Evolutionary conservation across 495 filamentous ascomycete genomes (phyloP), one percentile per base, ranked within the genome.

Genomic region (Penicillium ucsense): DNA sequence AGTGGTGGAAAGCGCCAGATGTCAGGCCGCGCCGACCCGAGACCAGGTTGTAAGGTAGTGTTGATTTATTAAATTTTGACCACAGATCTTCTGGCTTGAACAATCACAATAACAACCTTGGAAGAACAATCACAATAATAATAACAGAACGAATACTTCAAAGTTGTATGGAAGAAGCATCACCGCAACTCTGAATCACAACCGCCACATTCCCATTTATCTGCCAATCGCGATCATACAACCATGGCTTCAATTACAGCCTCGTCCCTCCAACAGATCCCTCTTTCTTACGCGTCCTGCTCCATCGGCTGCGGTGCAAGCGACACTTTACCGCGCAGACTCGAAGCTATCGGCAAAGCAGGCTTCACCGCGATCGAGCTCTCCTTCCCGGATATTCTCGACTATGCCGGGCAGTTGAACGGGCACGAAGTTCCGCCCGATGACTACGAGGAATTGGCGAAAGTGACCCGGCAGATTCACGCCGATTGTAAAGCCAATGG

Each of bases 351-450:
- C 46, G 67, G 75, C 33, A 57, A 64, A 10, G 83, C 85, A 1
- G 82, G 83, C 9, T 90, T 88, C 63, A 60, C 70, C 11, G 82
- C 72, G 10, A 83, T 90, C 43, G 86, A 91, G 56, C 76, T 91
- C 3, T 81, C 80, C 12, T 85, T 89, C 59, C 84, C 84, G 0
- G 85, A 89, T 50, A 76, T 91, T n/a, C 54, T 86, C 8, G 63
- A 72, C 32, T 85, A 85, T 53, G 84, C 77, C 10, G 63, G 61
- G 0, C 57, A 68, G 6, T 59, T 80, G 6, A 63, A 75, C 31
- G 67, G 73, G 20, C 61, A 70, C n/a, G 59, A 75, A 3, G 63
- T 85, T 36, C 58, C 62, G 0, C 59, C 73, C 0, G 60, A 81
- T 30, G 76, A 87, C 56, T 88, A 77, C 43, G 62, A 70, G 9